Base-by-base conservation (phyloP, 306 rosid species). In the Vicia sativa region DNA sequence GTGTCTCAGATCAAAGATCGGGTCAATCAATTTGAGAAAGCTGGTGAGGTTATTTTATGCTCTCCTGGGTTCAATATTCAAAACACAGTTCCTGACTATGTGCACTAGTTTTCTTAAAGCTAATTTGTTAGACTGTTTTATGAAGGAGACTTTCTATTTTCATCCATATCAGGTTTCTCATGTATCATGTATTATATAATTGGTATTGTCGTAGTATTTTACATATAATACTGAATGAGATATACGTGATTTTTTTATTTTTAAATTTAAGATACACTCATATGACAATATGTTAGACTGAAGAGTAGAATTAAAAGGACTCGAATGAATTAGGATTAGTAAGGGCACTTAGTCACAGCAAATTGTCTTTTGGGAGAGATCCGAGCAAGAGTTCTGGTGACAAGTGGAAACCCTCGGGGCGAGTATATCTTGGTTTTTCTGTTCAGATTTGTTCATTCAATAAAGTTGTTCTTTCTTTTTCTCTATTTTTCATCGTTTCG, bases 1-100 rank as follows among this genome's bases (percentile, higher is more conserved):
- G 80, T 86, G 69, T 80, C 87, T 63, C 75, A 86, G 71, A 78
- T 90, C 69, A 92, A 81, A 78, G 89, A 87, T 58, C 96, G 98
- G 10, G 82, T 92, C 68, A 78, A 86, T 85, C 96, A 87, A 82
- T 92, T 92, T 57, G 86, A 86, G 75, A 78, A 83, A 74, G 82
- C 61, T 77, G 98, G 98, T 92, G 77, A 90, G 93, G 15, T 68
- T 80, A 45, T 16, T 70, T 56, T 43, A 12, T 46, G 48, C 63
- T 41, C 19, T 63, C 57, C 29, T 19, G 26, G 56, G 50, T 72
- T 73, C 23, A 39, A 39, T 62, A 34, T 45, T 15, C 67, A 19
- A 39, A 55, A 7, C 11, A n/a, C 39, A 34, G 46, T 58, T 59
- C 34, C 59, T 68, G 45, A 25, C 52, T 23, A 44, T 26, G 19